Evolutionary conservation across 83 land plant genomes (phyloP).

Genomic region (Picea engelmannii): DNA sequence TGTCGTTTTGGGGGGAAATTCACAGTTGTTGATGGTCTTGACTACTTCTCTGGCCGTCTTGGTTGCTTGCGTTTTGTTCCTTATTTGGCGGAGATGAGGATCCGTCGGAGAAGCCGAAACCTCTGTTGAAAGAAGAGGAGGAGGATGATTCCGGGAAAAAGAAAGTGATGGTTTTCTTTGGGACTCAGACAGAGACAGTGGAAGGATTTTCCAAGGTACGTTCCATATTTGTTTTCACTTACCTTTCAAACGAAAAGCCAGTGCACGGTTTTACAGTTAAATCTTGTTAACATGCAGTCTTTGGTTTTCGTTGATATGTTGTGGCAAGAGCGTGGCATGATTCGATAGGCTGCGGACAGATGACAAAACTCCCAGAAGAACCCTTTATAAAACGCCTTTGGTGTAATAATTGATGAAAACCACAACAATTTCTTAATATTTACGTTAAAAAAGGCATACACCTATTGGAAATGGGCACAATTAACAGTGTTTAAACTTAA

Average conservation of each 20-base stretch:
- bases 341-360: too few species aligned
- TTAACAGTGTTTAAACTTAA: too few species aligned
- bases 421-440: too few species aligned
- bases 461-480: too few species aligned
- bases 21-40: slow-evolving; percentile 29
- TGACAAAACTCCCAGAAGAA: too few species aligned
- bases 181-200: slow-evolving; percentile 97
- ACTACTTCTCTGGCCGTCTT: slow-evolving; percentile 54
- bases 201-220: slow-evolving; percentile 97
- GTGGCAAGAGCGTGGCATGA: too few species aligned
- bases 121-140: slow-evolving; percentile 29
- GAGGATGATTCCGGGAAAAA: slow-evolving; percentile 69
- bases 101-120: slow-evolving; percentile 24
- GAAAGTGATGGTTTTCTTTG: slow-evolving; percentile 85
- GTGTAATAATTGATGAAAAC: too few species aligned
- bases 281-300: too few species aligned
- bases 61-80: slow-evolving; percentile 37
- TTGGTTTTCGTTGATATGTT: too few species aligned
- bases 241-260: not conserved
- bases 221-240: not conserved
- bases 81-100: slow-evolving; percentile 32
- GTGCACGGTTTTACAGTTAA: too few species aligned
- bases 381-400: too few species aligned
- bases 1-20: slow-evolving; percentile 25
- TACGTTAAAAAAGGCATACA: too few species aligned